A percentile compares a stretch with the other conserved stretches of the same genome.
phyloP scores from a whole-genome alignment of 371 early-diverging fungal species.

The Umbelopsis sp. region DNA sequence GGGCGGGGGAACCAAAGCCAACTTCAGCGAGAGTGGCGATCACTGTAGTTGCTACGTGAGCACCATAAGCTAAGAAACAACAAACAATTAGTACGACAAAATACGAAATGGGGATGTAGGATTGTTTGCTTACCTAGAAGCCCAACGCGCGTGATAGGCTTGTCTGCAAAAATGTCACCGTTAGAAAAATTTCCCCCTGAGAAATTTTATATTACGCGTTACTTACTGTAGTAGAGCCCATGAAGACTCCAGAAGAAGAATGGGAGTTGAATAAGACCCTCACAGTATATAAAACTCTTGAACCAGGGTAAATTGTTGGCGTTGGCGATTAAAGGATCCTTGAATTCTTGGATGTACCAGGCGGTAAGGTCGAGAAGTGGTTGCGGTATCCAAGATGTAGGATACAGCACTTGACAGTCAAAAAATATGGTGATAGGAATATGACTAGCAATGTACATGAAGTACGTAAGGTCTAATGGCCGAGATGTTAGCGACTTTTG shows the following conservation, averaged over 20 bases:
- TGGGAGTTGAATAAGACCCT: conserved; percentile 67
- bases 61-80: conserved; percentile 50
- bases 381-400: conserved; percentile 39
- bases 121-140: not conserved
- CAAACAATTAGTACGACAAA: not conserved
- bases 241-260: conserved; percentile 65
- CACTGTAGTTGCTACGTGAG: conserved; percentile 68
- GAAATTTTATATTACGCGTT: no score
- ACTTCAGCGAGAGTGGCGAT: conserved; percentile 54
- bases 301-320: conserved; percentile 55
- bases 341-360: conserved; percentile 42
- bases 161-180: not conserved
- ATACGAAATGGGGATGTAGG: not conserved
- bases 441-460: conserved; percentile 63
- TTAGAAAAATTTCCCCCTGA: not conserved
- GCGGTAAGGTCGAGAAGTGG: conserved; percentile 36
- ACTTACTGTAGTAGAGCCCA: conserved; percentile 50
- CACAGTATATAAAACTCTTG: conserved; percentile 52
- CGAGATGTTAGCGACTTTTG: conserved; percentile 26
- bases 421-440: conserved; percentile 60
- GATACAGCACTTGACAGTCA: conserved; percentile 56
- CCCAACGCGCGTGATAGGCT: not conserved
- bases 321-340: conserved; percentile 64
- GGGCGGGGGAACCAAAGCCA: conserved; percentile 37
- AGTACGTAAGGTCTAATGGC: conserved; percentile 55